Evolutionary conservation across 2,329 filamentous ascomycete species (phyloP).

Genomic region (Tolypocladium ovalisporum): DNA sequence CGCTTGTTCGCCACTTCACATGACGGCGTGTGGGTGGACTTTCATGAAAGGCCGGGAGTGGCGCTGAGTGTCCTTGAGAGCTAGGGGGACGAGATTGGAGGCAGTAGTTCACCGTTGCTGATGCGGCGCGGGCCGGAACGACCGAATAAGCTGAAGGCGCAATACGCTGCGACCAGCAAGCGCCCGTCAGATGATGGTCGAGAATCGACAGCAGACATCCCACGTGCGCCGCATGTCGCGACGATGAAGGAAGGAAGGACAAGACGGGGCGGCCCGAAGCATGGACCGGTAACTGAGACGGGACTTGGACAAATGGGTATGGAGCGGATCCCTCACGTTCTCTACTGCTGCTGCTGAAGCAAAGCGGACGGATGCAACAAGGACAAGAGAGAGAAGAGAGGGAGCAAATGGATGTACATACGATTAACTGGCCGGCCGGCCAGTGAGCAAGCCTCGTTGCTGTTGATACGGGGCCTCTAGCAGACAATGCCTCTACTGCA

Average conservation of each 20-base stretch:
- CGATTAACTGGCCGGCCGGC: neutral
- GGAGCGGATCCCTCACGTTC: too few relatives aligned
- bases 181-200: neutral
- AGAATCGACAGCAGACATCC: constrained; percentile 7
- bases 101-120: neutral
- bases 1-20: too few relatives aligned
- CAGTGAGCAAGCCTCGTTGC: neutral
- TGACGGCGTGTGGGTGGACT: neutral
- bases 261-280: neutral
- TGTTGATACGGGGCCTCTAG: neutral
- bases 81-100: neutral
- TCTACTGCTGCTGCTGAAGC: neutral
- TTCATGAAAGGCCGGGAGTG: neutral
- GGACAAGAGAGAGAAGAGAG: too few relatives aligned
- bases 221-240: constrained; percentile 2
- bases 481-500: neutral
- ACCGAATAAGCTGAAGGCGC: neutral
- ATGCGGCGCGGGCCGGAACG: neutral
- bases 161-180: neutral
- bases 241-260: neutral
- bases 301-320: neutral
- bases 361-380: neutral
- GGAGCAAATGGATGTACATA: neutral
- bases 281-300: neutral
- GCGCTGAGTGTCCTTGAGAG: neutral